phyloP scores from a whole-genome alignment of 2,329 filamentous ascomycete genomes.

The Microsporum canis region DNA sequence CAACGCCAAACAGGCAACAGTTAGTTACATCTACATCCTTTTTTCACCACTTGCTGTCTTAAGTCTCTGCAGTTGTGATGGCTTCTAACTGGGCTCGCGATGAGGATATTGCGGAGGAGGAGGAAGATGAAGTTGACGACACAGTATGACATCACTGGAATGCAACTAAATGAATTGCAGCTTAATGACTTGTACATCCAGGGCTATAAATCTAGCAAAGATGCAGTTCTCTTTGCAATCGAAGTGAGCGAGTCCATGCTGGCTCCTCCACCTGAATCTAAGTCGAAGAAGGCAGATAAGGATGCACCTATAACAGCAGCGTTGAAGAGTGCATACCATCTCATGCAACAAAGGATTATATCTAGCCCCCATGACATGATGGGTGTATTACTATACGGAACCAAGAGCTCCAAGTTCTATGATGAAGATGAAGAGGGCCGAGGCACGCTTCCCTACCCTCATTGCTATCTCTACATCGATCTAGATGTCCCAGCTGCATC shows the following conservation, averaged over 20 bases:
- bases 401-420: constrained; percentile 68
- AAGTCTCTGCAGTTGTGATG: neutral
- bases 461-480: constrained; percentile 85
- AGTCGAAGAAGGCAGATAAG: constrained; percentile 63
- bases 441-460: constrained; percentile 59
- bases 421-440: constrained; percentile 49
- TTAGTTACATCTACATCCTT: neutral
- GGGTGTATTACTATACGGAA: constrained; percentile 85
- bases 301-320: constrained; percentile 74
- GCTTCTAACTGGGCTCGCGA: constrained; percentile 22
- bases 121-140: constrained; percentile 39
- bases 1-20: neutral
- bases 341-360: constrained; percentile 98
- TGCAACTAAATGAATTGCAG: neutral
- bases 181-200: constrained; percentile 25
- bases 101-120: constrained; percentile 29
- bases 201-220: constrained; percentile 86
- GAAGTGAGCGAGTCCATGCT: constrained; percentile 87
- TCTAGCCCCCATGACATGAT: constrained; percentile 96
- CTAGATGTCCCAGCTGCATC: constrained; percentile 76
- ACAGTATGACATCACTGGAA: constrained; percentile 21
- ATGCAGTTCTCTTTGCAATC: constrained; percentile 96
- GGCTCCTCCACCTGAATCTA: constrained; percentile 48
- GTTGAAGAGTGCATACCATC: constrained; percentile 81
- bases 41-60: neutral